These are phyloP conservation scores for Ogataea glucozyma DNA, from an alignment of 805 yeast species.

Conservation along the genomic window DNA sequence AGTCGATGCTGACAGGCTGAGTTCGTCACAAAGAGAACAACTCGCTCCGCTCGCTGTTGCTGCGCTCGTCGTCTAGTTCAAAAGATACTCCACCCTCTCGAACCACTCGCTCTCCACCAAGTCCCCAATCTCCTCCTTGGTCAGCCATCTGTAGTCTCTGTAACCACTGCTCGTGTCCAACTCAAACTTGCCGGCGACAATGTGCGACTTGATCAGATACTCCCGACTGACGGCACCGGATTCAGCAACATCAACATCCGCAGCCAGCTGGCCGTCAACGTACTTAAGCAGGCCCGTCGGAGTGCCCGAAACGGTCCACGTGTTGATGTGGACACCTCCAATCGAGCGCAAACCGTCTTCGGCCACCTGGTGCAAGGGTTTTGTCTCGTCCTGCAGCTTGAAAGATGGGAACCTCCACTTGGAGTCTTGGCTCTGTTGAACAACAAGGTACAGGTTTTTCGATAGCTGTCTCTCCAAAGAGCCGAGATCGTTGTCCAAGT, in stretches of 20 bases:
- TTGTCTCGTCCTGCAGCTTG: conserved; percentile 39
- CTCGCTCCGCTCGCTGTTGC: conserved; percentile 8
- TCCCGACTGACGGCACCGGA: conserved; percentile 44
- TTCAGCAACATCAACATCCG: conserved; percentile 19
- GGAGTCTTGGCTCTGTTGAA: conserved; percentile 48
- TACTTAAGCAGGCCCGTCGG: conserved; percentile 74
- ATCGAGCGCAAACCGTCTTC: conserved; percentile 66
- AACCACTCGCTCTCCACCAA: conserved; percentile 57
- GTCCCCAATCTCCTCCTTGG: conserved; percentile 70
- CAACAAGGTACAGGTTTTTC: conserved; percentile 75
- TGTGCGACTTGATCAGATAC: conserved; percentile 82
- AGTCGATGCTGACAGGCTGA: no score
- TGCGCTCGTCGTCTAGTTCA: conserved; percentile 22
- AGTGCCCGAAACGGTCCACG: conserved; percentile 87
- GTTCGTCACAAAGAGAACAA: no score
- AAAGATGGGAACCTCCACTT: conserved; percentile 85
- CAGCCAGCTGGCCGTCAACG: conserved; percentile 30
- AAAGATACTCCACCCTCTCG: conserved; percentile 50
- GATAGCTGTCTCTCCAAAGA: conserved; percentile 80
- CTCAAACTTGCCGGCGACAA: conserved; percentile 77
- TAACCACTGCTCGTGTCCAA: conserved; percentile 39
- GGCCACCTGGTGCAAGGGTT: conserved; percentile 70
- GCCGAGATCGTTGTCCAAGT: conserved; percentile 55
- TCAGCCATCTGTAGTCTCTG: conserved; percentile 75
- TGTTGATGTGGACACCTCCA: conserved; percentile 77